Percentiles rank a stretch among this genome's conserved stretches.
Evolutionary conservation across 345 rosid genomes (phyloP).

Genomic region (Excoecaria agallocha): DNA sequence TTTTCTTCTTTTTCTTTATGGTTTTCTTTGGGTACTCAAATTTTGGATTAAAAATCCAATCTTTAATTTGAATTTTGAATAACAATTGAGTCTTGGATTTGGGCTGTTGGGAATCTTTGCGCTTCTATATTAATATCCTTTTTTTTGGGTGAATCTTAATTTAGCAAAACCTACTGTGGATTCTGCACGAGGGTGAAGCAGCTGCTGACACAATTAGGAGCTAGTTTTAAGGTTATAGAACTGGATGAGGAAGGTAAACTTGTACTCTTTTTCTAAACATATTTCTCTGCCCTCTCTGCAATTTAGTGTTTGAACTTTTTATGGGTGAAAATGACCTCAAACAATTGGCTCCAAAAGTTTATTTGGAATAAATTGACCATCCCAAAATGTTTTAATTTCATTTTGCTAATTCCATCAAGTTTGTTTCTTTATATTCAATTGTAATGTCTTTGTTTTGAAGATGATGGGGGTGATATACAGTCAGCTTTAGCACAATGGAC

Average conservation of each 20-base stretch:
- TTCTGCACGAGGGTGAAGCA: constrained; percentile 59
- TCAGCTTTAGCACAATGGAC: constrained; percentile 59
- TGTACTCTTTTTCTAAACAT: not conserved
- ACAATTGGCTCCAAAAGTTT: not conserved
- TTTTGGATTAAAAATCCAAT: not conserved
- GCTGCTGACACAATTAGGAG: constrained; percentile 49
- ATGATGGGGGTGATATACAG: constrained; percentile 47
- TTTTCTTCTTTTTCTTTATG: not conserved
- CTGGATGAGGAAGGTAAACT: constrained; percentile 44
- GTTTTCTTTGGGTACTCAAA: not conserved
- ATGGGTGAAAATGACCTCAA: no score
- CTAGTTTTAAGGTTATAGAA: constrained; percentile 47
- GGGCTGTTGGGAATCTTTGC: not conserved
- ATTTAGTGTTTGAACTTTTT: not conserved
- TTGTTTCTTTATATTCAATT: not conserved
- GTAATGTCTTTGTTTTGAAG: constrained; percentile 21
- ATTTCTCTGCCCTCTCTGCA: not conserved
- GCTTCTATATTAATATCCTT: not conserved
- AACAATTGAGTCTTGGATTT: not conserved
- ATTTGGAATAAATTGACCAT: no score
- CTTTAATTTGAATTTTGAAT: not conserved
- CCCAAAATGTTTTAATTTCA: no score
- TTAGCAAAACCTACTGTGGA: constrained; percentile 68
- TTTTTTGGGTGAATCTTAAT: no score
- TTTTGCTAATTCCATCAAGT: not conserved